These are phyloP conservation scores for Myrica gale DNA, from an alignment of 306 rosid species.

Conservation along the genomic window DNA sequence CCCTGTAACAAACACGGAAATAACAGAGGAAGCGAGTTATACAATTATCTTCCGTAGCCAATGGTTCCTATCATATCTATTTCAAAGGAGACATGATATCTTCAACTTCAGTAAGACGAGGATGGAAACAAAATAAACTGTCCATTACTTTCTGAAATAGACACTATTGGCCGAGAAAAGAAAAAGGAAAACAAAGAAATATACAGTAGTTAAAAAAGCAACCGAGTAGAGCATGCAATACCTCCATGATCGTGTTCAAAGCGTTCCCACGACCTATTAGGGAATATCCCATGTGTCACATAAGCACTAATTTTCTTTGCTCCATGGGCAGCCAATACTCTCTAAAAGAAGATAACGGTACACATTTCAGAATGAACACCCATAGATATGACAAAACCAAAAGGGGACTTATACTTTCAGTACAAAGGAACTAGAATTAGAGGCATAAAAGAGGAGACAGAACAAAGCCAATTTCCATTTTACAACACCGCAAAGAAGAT, in stretches of 20 bases:
- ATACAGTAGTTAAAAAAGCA: not conserved
- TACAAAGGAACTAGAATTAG: slow-evolving; percentile 9
- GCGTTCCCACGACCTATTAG: slow-evolving; percentile 89
- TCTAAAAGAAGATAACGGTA: slow-evolving; percentile 50
- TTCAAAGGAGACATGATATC: not conserved
- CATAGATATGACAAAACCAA: not conserved
- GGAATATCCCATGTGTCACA: slow-evolving; percentile 96
- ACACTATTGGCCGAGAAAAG: too few species aligned
- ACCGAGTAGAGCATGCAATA: slow-evolving; percentile 36
- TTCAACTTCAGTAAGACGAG: not conserved
- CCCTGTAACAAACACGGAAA: slow-evolving; percentile 45
- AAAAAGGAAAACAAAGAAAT: too few species aligned
- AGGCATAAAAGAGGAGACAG: not conserved
- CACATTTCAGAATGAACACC: slow-evolving; percentile 13
- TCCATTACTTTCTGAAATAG: not conserved
- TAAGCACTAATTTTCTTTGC: slow-evolving; percentile 92
- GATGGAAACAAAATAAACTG: not conserved
- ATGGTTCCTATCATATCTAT: slow-evolving; percentile 8
- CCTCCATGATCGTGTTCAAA: slow-evolving; percentile 75
- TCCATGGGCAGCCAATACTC: slow-evolving; percentile 85
- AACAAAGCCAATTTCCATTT: not conserved
- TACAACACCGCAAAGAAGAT: not conserved
- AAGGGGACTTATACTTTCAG: not conserved
- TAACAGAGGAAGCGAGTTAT: slow-evolving; percentile 2
- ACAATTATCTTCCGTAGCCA: not conserved